These are phyloP conservation scores for Aegilops sharonensis DNA, from an alignment of 176 grass and related monocot species.

Conservation along the genomic window DNA sequence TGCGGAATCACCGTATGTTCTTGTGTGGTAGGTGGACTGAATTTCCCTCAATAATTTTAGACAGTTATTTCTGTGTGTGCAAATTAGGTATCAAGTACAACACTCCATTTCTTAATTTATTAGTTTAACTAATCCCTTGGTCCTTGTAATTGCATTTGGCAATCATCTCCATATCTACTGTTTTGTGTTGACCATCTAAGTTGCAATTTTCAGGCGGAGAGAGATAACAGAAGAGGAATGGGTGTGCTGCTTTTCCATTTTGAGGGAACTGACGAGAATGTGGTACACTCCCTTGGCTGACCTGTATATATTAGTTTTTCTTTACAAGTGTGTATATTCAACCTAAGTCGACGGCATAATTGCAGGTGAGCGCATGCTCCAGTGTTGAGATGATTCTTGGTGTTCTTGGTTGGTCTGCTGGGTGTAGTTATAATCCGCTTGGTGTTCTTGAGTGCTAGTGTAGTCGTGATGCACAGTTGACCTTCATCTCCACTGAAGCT, in stretches of 20 bases:
- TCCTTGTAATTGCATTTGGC: not conserved
- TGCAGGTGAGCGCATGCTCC: constrained; percentile 63
- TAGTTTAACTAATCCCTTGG: not conserved
- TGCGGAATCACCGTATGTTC: constrained; percentile 80
- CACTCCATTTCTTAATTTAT: not conserved
- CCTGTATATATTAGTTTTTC: constrained; percentile 7
- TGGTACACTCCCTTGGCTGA: constrained; percentile 50
- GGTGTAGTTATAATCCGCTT: constrained; percentile 70
- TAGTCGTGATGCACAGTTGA: not conserved
- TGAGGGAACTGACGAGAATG: constrained; percentile 69
- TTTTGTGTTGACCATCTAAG: constrained; percentile 15
- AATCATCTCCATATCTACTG: not conserved
- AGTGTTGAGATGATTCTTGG: constrained; percentile 71
- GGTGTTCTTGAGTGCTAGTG: constrained; percentile 56
- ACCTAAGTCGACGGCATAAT: constrained; percentile 26
- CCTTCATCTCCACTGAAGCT: constrained; percentile 17
- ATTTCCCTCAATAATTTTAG: not conserved
- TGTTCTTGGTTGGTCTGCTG: constrained; percentile 79
- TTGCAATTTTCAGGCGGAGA: constrained; percentile 63
- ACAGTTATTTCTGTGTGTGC: not conserved
- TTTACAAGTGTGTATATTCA: constrained; percentile 13
- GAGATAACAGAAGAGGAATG: constrained; percentile 71
- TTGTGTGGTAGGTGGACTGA: constrained; percentile 67
- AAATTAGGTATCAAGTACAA: not conserved
- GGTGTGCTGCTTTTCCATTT: constrained; percentile 82